Conservation (phyloP, 2,329 filamentous ascomycete species). For the Alternaria infectoria region DNA sequence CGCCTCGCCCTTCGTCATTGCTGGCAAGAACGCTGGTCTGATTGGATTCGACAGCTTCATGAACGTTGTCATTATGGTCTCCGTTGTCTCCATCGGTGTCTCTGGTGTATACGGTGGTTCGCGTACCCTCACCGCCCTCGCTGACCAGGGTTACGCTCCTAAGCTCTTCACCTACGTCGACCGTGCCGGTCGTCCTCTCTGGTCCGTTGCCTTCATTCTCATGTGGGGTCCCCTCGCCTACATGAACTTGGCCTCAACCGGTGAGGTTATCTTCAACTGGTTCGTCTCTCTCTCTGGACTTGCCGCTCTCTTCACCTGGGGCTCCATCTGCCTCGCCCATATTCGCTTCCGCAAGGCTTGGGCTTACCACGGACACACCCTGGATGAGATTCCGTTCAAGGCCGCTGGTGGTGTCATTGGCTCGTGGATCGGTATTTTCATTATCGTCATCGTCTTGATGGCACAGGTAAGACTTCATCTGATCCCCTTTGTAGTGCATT, state of each 20-base stretch:
- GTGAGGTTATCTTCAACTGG: constrained; percentile 72
- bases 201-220: constrained; percentile 73
- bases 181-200: constrained; percentile 78
- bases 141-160: constrained; percentile 70
- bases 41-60: constrained; percentile 67
- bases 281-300: constrained; percentile 76
- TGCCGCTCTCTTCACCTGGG: constrained; percentile 79
- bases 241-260: constrained; percentile 59
- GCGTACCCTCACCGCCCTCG: constrained; percentile 63
- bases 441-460: constrained; percentile 49
- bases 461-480: constrained; percentile 44
- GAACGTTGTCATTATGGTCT: constrained; percentile 70
- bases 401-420: constrained; percentile 50
- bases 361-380: constrained; percentile 46
- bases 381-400: constrained; percentile 55
- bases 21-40: constrained; percentile 67
- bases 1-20: constrained; percentile 71
- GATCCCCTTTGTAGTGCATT: neutral
- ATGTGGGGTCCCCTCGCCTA: constrained; percentile 76
- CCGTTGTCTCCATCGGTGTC: constrained; percentile 66
- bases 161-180: constrained; percentile 80
- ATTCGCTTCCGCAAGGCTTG: constrained; percentile 78
- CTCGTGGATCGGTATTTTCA: constrained; percentile 48
- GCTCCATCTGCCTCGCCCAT: constrained; percentile 85
- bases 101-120: constrained; percentile 65